Evolutionary conservation across 495 filamentous ascomycete species (phyloP), one percentile per base, ranked within the genome.

Genomic region (Podospora sp.): DNA sequence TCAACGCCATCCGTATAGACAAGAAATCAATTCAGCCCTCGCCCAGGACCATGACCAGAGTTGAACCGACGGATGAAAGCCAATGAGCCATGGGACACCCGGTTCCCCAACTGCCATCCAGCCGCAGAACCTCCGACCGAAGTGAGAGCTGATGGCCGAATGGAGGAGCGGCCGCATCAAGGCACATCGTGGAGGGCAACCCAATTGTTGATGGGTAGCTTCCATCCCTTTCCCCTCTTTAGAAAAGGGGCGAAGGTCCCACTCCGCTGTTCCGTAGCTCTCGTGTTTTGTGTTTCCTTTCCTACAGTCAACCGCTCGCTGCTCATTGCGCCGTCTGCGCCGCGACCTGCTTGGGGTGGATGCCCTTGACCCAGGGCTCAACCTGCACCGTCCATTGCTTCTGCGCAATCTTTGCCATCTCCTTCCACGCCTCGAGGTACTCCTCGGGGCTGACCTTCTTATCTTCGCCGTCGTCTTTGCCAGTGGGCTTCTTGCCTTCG

Each of bases 391-490:
- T 62, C 75, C 72, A 78, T 80, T 92, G 89, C 82, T 92, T 91
- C 81, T 92, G 83, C 26, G 88, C 89, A 51, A 90, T 78, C 82
- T 91, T 91, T 67, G 87, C 83, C 67, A 92, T 76, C 69, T 91
- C 90, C 78, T 89, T 87, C 74, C 87, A 94, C 2, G 86, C 82
- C 71, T 90, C 88, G 77, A 81, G 83, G 78, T 92, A 93, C 62
- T 92, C 90, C 74, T 89, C 90, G 62, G 83, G 80, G 21, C 66
- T 80, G 55, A 79, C 82, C 70, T 83, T 82, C 64, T 80, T 81
- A 67, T 83, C 82, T 5, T 71, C 75, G 26, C 57, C 64, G 60
- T 71, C 72, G 65, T 76, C 60, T 36, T 72, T 74, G 60, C 73
- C 76, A 40, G 77, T 72, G 71, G 79, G 80, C 83, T 88, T 88